Conservation (phyloP, 306 rosid genomes). For the Malus fusca region DNA sequence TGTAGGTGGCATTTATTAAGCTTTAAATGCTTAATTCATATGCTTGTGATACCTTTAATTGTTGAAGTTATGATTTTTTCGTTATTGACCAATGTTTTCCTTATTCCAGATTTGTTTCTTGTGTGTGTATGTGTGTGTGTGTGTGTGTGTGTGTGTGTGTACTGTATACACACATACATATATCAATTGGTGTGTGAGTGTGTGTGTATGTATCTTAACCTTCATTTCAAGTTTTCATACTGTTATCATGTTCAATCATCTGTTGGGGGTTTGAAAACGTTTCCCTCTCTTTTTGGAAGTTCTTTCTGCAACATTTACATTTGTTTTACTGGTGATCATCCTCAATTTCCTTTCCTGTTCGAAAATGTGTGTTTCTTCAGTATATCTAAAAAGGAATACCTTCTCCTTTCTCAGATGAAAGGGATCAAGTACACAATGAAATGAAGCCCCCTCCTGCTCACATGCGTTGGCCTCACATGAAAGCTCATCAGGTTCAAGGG, state of each 20-base stretch:
- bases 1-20: neutral
- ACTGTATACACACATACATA: too few relatives aligned
- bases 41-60: neutral
- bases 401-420: slow-evolving; percentile 37
- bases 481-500: slow-evolving; percentile 95
- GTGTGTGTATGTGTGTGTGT: neutral
- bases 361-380: too few relatives aligned
- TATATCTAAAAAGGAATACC: too few relatives aligned
- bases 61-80: neutral
- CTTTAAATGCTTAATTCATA: neutral
- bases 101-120: neutral
- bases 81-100: neutral
- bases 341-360: too few relatives aligned
- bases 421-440: slow-evolving; percentile 39
- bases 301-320: neutral
- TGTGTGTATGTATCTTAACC: too few relatives aligned
- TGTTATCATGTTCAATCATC: neutral
- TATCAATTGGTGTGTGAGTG: too few relatives aligned
- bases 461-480: slow-evolving; percentile 99
- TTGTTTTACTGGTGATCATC: neutral
- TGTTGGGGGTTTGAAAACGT: neutral
- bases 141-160: too few relatives aligned
- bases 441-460: slow-evolving; percentile 53
- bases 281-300: neutral
- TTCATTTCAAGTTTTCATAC: neutral